Evolutionary conservation across 768 basidiomycete species (phyloP).

Genomic region (Tephrocybe sp.): DNA sequence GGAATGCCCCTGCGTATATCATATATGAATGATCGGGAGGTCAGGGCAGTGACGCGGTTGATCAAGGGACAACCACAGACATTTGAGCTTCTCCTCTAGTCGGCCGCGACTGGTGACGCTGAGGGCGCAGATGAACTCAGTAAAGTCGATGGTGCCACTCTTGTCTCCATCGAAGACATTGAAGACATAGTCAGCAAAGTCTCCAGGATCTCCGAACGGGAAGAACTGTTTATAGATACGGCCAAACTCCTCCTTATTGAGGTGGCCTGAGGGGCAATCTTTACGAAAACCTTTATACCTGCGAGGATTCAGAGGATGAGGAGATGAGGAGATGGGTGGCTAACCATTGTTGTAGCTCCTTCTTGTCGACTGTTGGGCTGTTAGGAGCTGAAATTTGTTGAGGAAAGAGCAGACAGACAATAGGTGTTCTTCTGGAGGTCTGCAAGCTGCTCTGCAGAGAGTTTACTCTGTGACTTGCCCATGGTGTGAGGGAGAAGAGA

Average conservation of each 20-base stretch:
- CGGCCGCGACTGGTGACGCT: slow-evolving; percentile 92
- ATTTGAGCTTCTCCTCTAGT: slow-evolving; percentile 97
- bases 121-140: slow-evolving; percentile 98
- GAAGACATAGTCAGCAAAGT: slow-evolving; percentile 99
- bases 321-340: slow-evolving; percentile 9
- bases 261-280: slow-evolving; percentile 95
- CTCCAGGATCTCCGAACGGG: slow-evolving; percentile 95
- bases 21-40: slow-evolving; percentile 19
- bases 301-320: slow-evolving; percentile 16
- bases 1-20: slow-evolving; percentile 97
- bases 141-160: slow-evolving; percentile 98
- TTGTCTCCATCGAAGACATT: slow-evolving; percentile 95
- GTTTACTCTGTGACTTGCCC: slow-evolving; percentile 98
- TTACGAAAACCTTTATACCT: slow-evolving; percentile 99
- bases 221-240: slow-evolving; percentile 99
- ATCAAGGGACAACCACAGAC: slow-evolving; percentile 51
- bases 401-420: slow-evolving; percentile 52
- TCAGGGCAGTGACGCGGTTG: slow-evolving; percentile 14
- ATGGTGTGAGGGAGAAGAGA: slow-evolving; percentile 47
- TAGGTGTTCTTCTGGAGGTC: slow-evolving; percentile 98
- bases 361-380: slow-evolving; percentile 79
- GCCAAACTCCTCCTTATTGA: slow-evolving; percentile 94
- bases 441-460: slow-evolving; percentile 89
- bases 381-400: slow-evolving; percentile 14
- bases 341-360: slow-evolving; percentile 94